Base-by-base conservation (phyloP, 176 grass and related monocot genomes). In the Bothriochloa decipiens region DNA sequence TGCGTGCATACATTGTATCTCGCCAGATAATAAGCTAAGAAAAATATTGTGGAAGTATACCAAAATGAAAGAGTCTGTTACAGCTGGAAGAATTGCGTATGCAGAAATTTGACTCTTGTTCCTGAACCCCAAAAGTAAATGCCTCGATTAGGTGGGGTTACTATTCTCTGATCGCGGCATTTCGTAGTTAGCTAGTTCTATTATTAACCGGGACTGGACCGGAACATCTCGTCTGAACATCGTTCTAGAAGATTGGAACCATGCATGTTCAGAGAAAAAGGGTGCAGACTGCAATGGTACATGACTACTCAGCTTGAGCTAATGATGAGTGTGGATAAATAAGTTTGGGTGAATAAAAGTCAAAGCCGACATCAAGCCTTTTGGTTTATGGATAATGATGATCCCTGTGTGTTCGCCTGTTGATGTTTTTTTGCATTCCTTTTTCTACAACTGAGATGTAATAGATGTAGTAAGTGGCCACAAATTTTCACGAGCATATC, bases 81-180 rank as follows among this genome's bases (percentile, higher is more conserved):
- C 62, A 81, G 63, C 49, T 69, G 70, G 70, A 35, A 84, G 70
- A 35, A 84, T 68, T 74, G 76, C 45, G 75, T 79, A 73, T 32
- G 80, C 66, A 83, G 73, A 78, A 60, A 53, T 37, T 62, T 79
- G 25, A 67, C 86, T 33, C 74, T 72, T 45, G 35, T 53, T 57
- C 75, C 27, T 64, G 41, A 68, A 72, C 67, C 4, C 76, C 52
- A 27, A 77, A 62, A 70, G 33, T 52, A 88, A 72, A 78, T 79
- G 13, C 3, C 17, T 63, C 33, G 74, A 8, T 88, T 88, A 74
- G 68, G 65, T 74, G 7, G 43, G 4, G 14, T 6, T 6, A 40
- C 33, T 84, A 0, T 29, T 35, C 4, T 39, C 8, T 57, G 26
- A 7, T 79, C 64, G 55, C 40, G 70, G 55, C 52, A 40, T 40